Evolutionary conservation across 2,329 filamentous ascomycete species (phyloP).

Genomic region (Aureobasidium subglaciale): DNA sequence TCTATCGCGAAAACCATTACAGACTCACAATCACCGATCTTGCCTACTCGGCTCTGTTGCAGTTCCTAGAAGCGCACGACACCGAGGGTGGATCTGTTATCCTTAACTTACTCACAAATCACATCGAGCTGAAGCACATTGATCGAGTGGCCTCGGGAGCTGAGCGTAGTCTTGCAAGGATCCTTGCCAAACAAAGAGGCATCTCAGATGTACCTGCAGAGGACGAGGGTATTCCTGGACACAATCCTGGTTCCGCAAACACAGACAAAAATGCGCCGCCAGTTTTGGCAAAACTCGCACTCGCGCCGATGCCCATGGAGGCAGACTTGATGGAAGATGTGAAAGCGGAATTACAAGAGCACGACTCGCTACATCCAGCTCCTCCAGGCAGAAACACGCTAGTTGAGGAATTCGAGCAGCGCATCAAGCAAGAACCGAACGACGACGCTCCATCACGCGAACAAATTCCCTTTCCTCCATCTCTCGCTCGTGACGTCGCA

Average conservation of each 20-base stretch:
- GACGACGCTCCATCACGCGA: constrained; percentile 67
- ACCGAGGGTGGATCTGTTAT: constrained; percentile 74
- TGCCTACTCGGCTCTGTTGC: constrained; percentile 73
- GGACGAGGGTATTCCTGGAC: constrained; percentile 63
- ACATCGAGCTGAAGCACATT: constrained; percentile 52
- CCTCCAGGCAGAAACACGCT: constrained; percentile 63
- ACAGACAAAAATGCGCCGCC: constrained; percentile 52
- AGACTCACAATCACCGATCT: constrained; percentile 82
- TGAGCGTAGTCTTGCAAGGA: constrained; percentile 53
- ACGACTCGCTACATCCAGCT: constrained; percentile 72
- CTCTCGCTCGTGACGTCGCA: constrained; percentile 79
- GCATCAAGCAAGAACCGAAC: constrained; percentile 82
- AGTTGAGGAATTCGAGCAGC: constrained; percentile 79
- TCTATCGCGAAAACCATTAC: constrained; percentile 84
- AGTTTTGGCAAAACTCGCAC: constrained; percentile 56
- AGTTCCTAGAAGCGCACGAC: constrained; percentile 81
- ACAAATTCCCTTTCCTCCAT: constrained; percentile 79
- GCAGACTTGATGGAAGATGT: constrained; percentile 75
- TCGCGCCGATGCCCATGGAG: constrained; percentile 81
- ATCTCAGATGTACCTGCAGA: constrained; percentile 55
- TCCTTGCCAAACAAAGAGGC: constrained; percentile 49
- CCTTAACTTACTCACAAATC: constrained; percentile 60
- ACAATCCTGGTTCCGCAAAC: constrained; percentile 57
- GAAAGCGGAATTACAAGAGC: constrained; percentile 75
- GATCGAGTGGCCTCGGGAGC: constrained; percentile 48